Evolutionary conservation across 2,329 filamentous ascomycete species (phyloP).

Genomic region (Eutypa lata): DNA sequence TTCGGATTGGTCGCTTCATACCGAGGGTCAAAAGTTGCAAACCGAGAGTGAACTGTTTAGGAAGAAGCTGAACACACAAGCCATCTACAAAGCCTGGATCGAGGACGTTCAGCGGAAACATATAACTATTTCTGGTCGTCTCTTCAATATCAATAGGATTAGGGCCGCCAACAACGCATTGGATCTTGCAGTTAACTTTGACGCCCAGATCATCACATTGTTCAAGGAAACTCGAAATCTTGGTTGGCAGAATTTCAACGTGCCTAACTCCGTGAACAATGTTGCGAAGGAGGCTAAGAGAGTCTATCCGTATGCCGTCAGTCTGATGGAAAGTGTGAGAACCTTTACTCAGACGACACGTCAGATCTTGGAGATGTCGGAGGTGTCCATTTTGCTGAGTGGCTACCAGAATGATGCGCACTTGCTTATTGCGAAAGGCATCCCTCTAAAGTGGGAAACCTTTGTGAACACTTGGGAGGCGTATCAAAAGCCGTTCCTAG

Average conservation of each 20-base stretch:
- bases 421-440: conserved; percentile 75
- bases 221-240: conserved; percentile 99
- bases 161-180: conserved; percentile 86
- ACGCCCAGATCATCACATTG: conserved; percentile 91
- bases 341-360: conserved; percentile 87
- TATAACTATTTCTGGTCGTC: conserved; percentile 84
- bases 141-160: conserved; percentile 87
- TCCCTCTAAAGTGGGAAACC: conserved; percentile 93
- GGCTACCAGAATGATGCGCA: conserved; percentile 93
- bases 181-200: conserved; percentile 92
- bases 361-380: conserved; percentile 79
- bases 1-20: conserved; percentile 88
- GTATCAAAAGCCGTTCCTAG: conserved; percentile 63
- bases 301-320: conserved; percentile 96
- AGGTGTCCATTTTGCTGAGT: conserved; percentile 82
- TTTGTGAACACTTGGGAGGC: conserved; percentile 97
- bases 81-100: conserved; percentile 94
- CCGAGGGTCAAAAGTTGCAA: conserved; percentile 91
- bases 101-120: conserved; percentile 85
- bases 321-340: conserved; percentile 96
- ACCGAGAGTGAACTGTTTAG: conserved; percentile 90
- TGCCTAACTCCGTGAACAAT: conserved; percentile 91
- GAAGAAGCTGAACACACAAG: conserved; percentile 90
- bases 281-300: conserved; percentile 98
- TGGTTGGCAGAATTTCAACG: conserved; percentile 89